These are phyloP conservation scores for Geranium incanum DNA, from an alignment of 441 rosid genomes.

Conservation along the genomic window DNA sequence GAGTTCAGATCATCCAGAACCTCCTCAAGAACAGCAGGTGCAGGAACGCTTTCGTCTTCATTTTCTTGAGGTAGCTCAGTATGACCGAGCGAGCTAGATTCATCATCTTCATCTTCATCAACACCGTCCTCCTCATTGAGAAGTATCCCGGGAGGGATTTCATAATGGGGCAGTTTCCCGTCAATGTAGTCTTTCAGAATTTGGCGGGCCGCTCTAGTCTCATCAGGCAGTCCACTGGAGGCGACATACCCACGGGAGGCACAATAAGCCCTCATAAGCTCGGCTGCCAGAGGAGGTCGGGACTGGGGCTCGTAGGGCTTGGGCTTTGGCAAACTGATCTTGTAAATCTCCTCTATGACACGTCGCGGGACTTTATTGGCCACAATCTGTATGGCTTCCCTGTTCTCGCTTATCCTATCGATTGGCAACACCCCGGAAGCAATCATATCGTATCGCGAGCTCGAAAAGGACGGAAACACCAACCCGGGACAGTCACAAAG, in stretches of 20 bases:
- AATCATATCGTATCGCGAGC: constrained; percentile 84
- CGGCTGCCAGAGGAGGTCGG: constrained; percentile 71
- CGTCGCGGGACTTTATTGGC: constrained; percentile 65
- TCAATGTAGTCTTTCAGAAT: constrained; percentile 77
- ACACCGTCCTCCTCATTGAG: constrained; percentile 22
- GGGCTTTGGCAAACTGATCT: constrained; percentile 70
- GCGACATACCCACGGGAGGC: constrained; percentile 78
- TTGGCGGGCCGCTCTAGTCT: constrained; percentile 77
- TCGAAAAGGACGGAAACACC: constrained; percentile 90
- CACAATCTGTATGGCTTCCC: constrained; percentile 81
- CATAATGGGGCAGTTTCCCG: constrained; percentile 70
- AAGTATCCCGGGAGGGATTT: constrained; percentile 60
- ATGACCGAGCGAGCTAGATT: constrained; percentile 12
- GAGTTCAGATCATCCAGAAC: constrained; percentile 65
- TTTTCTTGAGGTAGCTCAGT: background rate
- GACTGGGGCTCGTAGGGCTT: constrained; percentile 67
- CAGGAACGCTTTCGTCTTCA: constrained; percentile 27
- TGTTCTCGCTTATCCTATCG: constrained; percentile 80
- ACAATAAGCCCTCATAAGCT: constrained; percentile 61
- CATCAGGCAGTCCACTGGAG: constrained; percentile 87
- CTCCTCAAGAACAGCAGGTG: constrained; percentile 25
- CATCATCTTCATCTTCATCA: constrained; percentile 23
- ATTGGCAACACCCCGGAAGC: constrained; percentile 91
- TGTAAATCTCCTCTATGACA: constrained; percentile 60
- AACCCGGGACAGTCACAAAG: constrained; percentile 90